Evolutionary conservation across 148 eudicot genomes (phyloP).

Genomic region (Oxyria digyna): DNA sequence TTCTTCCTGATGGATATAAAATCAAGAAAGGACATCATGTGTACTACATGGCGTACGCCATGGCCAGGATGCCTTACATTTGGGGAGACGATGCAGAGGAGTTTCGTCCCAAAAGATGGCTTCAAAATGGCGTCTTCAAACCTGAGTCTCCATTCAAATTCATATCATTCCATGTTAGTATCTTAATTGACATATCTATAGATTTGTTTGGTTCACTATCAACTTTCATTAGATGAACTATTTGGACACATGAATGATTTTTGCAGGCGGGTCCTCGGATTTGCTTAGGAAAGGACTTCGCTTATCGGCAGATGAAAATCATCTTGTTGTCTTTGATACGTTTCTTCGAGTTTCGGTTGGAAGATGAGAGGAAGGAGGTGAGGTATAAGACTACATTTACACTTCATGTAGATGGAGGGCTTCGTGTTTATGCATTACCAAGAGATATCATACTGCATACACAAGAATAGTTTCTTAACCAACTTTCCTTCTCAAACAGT

Average conservation of each 20-base stretch:
- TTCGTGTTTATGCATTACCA: constrained; percentile 26
- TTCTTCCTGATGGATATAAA: constrained; percentile 57
- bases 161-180: constrained; percentile 40
- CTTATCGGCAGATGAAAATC: constrained; percentile 83
- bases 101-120: constrained; percentile 81
- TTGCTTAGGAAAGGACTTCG: constrained; percentile 74
- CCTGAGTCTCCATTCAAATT: constrained; percentile 80
- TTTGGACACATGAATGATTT: not conserved
- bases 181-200: no score
- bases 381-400: constrained; percentile 65
- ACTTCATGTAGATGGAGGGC: constrained; percentile 60
- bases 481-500: no score
- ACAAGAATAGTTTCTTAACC: no score
- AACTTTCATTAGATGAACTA: no score
- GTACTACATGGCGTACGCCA: constrained; percentile 51
- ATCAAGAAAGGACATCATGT: constrained; percentile 52
- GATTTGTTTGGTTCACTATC: no score
- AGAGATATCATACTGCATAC: not conserved
- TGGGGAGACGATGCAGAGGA: constrained; percentile 86
- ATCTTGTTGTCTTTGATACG: constrained; percentile 14
- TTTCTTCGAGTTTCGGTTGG: no score
- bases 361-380: constrained; percentile 27
- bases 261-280: constrained; percentile 66
- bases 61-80: constrained; percentile 59
- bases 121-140: constrained; percentile 52